Percentiles rank a stretch among this genome's conserved stretches.
These are phyloP conservation scores for Friedmanniomyces endolithicus DNA, from an alignment of 495 filamentous ascomycete genomes.

Conservation along the genomic window DNA sequence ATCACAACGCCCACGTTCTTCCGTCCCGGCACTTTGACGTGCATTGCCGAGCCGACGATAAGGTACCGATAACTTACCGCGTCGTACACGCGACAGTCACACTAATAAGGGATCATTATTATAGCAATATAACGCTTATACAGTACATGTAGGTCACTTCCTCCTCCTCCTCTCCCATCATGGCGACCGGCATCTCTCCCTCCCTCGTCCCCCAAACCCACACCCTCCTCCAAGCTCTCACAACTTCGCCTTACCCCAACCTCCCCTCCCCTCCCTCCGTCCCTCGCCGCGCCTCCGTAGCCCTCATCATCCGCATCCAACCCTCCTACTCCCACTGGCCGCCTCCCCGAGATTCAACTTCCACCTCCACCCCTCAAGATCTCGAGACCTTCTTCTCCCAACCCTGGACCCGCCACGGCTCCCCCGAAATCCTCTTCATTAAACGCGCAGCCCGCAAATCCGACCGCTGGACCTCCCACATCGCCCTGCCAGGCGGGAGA, in stretches of 20 bases:
- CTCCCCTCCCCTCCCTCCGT: constrained; percentile 49
- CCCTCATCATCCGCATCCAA: constrained; percentile 56
- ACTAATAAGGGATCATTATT: too few relatives aligned
- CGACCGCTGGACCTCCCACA: constrained; percentile 66
- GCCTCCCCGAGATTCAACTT: constrained; percentile 8
- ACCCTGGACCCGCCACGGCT: constrained; percentile 59
- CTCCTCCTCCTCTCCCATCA: background rate
- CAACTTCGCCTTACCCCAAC: constrained; percentile 46
- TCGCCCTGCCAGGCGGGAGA: constrained; percentile 63
- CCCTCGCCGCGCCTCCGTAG: constrained; percentile 60
- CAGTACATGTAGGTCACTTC: too few relatives aligned
- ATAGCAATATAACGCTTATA: too few relatives aligned
- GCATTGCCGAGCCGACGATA: too few relatives aligned
- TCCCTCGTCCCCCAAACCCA: constrained; percentile 3
- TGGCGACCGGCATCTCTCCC: background rate
- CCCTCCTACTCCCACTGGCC: constrained; percentile 49
- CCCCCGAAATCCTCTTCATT: constrained; percentile 65
- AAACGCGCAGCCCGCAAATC: constrained; percentile 58
- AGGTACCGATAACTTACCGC: too few relatives aligned
- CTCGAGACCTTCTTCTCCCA: constrained; percentile 55
- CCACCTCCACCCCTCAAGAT: constrained; percentile 28
- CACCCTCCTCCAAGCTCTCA: constrained; percentile 38
- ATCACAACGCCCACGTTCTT: too few relatives aligned
- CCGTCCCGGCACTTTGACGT: too few relatives aligned
- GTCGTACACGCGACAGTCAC: background rate